These are phyloP conservation scores for Nadsonia fulvescens DNA, from an alignment of 805 yeast genomes.

Conservation along the genomic window DNA sequence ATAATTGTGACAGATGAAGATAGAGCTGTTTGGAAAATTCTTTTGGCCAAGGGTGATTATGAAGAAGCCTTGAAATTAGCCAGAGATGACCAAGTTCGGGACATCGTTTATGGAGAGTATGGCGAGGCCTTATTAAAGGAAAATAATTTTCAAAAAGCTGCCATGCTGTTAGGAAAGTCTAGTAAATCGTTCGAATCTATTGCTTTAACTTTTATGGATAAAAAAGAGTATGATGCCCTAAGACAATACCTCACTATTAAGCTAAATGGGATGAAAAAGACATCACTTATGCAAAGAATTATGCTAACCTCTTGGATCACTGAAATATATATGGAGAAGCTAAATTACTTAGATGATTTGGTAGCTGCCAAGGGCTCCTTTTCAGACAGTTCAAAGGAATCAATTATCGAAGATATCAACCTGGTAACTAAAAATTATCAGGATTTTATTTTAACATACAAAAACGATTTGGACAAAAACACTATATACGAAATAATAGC, in stretches of 20 bases:
- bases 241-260: conserved; percentile 28
- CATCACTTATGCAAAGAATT: conserved; percentile 26
- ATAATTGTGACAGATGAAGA: conserved; percentile 47
- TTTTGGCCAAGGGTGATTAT: conserved; percentile 33
- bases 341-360: conserved; percentile 25
- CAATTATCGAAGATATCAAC: conserved; percentile 13
- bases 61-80: conserved; percentile 44
- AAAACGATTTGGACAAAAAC: conserved; percentile 35
- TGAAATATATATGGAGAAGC: conserved; percentile 33
- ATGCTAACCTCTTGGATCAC: conserved; percentile 51
- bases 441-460: conserved; percentile 32
- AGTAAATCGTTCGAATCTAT: conserved; percentile 52
- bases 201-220: conserved; percentile 36
- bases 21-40: conserved; percentile 53
- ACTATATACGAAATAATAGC: conserved; percentile 58
- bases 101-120: conserved; percentile 32
- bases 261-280: conserved; percentile 14
- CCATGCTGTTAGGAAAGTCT: conserved; percentile 42
- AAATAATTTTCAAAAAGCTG: conserved; percentile 20
- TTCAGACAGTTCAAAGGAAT: conserved; percentile 11
- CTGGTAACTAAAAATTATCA: conserved; percentile 21
- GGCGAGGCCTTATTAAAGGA: conserved; percentile 30
- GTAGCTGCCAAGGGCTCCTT: conserved; percentile 16
- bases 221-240: conserved; percentile 25
- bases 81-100: conserved; percentile 22